phyloP scores from a whole-genome alignment of 768 basidiomycete genomes.

The Leucocoprinus leucothites region DNA sequence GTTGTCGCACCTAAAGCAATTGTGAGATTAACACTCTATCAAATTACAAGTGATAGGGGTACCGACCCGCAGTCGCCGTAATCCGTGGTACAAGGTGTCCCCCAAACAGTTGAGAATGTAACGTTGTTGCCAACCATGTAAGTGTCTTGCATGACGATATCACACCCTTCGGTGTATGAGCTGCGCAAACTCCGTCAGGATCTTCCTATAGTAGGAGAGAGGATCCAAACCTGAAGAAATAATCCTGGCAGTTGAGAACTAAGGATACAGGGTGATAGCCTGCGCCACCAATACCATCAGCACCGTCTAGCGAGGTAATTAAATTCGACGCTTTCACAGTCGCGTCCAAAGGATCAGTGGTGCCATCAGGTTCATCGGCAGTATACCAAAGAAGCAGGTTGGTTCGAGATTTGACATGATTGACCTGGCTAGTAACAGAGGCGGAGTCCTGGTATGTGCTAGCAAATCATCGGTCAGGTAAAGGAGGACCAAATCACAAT shows the following conservation, averaged over 20 bases:
- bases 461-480: conserved; percentile 7
- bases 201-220: no score
- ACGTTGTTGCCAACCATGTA: conserved; percentile 61
- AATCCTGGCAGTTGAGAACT: conserved; percentile 66
- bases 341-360: conserved; percentile 62
- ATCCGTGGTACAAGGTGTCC: conserved; percentile 57
- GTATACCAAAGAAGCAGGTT: conserved; percentile 77
- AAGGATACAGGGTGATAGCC: conserved; percentile 68
- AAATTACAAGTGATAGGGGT: background rate
- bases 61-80: conserved; percentile 75
- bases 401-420: conserved; percentile 58
- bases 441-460: conserved; percentile 65
- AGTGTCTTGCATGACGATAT: conserved; percentile 69
- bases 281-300: conserved; percentile 41
- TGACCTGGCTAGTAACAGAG: conserved; percentile 65
- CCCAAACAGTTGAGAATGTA: conserved; percentile 58
- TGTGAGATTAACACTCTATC: background rate
- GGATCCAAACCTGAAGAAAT: conserved; percentile 53
- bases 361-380: conserved; percentile 73
- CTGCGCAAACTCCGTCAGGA: conserved; percentile 18
- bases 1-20: conserved; percentile 41
- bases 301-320: conserved; percentile 56
- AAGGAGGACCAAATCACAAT: background rate
- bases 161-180: conserved; percentile 53
- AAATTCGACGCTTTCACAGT: conserved; percentile 49